Evolutionary conservation across 306 rosid species (phyloP), one percentile per base, ranked within the genome.

Genomic region (Ochetophila trinervis): DNA sequence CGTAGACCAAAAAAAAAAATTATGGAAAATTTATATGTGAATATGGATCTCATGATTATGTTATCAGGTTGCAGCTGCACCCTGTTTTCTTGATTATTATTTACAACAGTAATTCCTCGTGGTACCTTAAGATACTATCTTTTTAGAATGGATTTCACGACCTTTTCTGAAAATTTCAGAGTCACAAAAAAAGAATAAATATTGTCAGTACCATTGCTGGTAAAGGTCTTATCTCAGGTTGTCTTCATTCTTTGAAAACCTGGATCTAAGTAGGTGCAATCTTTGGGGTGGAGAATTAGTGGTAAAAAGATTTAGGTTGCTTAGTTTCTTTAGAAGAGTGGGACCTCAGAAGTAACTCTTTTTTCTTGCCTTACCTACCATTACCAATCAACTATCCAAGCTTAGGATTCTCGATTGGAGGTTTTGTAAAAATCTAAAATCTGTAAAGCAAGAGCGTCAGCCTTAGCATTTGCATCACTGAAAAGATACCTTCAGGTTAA

Each of bases 351-450:
- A 17, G 23, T 17, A 54, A 34, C 2, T 53, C 19, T 6, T 18
- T 10, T 18, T 52, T 52, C 8, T 1, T 3, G 8, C 20, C 20
- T 52, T 54, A 7, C 13, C 1, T 23, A 23, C 13, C 10, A 9
- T 20, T 22, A n/a, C n/a, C n/a, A n/a, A n/a, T 50, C 51, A 58
- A 21, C 66, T 58, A 8, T 12, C 55, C 20, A 49, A 35, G 51
- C 74, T 69, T 20, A 14, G 14, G 34, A 12, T 20, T 45, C 66
- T 69, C 12, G 10, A 30, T 11, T 49, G 58, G 74, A 53, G 36
- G 17, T 14, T 20, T 40, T 69, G 74, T 30, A 19, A 32, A 12
- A 69, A 35, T 51, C 74, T 69, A 50, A 24, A 18, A 23, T 23
- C n/a, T n/a, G n/a, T n/a, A n/a, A n/a, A n/a, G n/a, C n/a, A n/a